phyloP scores from a whole-genome alignment of 2,329 filamentous ascomycete species.

The Trichoderma citrinoviride region DNA sequence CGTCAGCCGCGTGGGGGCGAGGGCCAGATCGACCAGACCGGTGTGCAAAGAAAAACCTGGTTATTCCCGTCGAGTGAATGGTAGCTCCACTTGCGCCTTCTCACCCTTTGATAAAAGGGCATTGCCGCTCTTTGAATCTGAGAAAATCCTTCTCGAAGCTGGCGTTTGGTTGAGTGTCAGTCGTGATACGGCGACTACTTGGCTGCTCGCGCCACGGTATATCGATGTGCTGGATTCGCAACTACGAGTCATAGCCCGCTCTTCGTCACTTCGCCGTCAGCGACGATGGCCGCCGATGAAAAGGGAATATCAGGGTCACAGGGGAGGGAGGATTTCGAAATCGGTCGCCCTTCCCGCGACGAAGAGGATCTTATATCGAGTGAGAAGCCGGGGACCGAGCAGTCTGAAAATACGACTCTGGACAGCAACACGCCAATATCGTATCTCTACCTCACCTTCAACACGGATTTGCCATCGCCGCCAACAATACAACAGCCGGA shows the following conservation, averaged over 20 bases:
- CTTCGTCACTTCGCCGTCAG: not conserved
- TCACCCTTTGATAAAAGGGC: conserved; percentile 2
- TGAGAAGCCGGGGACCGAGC: conserved; percentile 6
- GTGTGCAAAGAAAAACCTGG: conserved; percentile 4
- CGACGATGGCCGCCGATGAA: not conserved
- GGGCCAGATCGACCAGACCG: not conserved
- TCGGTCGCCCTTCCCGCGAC: not conserved
- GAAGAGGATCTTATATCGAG: not conserved
- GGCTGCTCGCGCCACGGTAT: not conserved
- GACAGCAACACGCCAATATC: conserved; percentile 33
- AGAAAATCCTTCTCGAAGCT: not conserved
- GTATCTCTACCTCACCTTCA: conserved; percentile 43
- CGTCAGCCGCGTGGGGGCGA: conserved; percentile 13
- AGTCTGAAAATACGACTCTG: not conserved
- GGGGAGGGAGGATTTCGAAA: not conserved
- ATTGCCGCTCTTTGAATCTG: not conserved
- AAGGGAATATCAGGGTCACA: not conserved
- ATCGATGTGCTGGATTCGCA: not conserved
- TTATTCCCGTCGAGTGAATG: conserved; percentile 14
- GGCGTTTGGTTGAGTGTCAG: not conserved
- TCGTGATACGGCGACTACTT: not conserved
- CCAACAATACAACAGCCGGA: conserved; percentile 25
- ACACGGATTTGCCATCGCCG: conserved; percentile 37
- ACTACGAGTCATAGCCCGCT: not conserved
- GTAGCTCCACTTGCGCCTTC: conserved; percentile 16